phyloP scores from a whole-genome alignment of 306 rosid species.

The Glycine latifolia region DNA sequence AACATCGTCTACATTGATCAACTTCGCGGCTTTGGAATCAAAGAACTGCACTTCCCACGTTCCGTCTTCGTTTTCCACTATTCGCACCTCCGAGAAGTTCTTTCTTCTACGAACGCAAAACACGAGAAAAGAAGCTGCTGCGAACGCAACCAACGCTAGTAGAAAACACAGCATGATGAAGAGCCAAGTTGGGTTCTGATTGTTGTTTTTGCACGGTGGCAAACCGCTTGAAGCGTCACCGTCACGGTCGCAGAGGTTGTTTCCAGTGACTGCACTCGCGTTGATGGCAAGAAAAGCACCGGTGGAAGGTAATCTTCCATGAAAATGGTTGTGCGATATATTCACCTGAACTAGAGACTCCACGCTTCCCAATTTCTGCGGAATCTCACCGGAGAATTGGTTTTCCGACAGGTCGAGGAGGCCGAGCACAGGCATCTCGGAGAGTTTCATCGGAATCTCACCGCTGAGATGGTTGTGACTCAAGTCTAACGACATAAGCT shows the following conservation, averaged over 20 bases:
- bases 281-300: slow-evolving; percentile 80
- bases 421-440: slow-evolving; percentile 78
- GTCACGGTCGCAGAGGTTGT: slow-evolving; percentile 66
- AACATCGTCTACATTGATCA: slow-evolving; percentile 60
- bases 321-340: slow-evolving; percentile 77
- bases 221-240: slow-evolving; percentile 55
- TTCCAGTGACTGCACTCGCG: slow-evolving; percentile 75
- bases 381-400: slow-evolving; percentile 78
- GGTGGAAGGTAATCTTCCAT: slow-evolving; percentile 75
- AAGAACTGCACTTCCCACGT: slow-evolving; percentile 76
- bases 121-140: slow-evolving; percentile 36
- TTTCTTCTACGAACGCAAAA: slow-evolving; percentile 52
- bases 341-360: slow-evolving; percentile 84
- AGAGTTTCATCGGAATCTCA: slow-evolving; percentile 59
- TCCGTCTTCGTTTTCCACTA: slow-evolving; percentile 68
- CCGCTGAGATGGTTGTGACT: slow-evolving; percentile 71
- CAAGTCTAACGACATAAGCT: slow-evolving; percentile 77
- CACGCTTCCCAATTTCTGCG: slow-evolving; percentile 56
- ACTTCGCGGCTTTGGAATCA: slow-evolving; percentile 51
- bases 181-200: slow-evolving; percentile 55
- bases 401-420: slow-evolving; percentile 80
- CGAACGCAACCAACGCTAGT: slow-evolving; percentile 44
- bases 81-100: slow-evolving; percentile 43
- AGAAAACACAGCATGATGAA: slow-evolving; percentile 55
- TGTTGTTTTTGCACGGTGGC: slow-evolving; percentile 61